These are phyloP conservation scores for Cladosporium velox DNA, from an alignment of 2,329 filamentous ascomycete genomes.

Conservation along the genomic window DNA sequence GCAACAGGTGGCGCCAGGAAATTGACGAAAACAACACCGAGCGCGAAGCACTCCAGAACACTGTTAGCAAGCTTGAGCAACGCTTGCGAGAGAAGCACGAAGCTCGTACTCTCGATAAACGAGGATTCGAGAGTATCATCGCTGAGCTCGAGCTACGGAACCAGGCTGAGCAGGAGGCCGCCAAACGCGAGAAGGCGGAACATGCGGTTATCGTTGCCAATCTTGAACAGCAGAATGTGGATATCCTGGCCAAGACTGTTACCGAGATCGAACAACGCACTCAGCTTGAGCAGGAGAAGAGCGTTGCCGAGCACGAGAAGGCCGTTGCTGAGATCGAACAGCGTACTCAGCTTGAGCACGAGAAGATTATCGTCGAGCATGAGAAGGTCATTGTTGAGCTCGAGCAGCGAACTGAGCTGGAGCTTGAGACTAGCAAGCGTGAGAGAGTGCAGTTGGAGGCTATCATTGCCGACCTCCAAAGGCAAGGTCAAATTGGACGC, in stretches of 20 bases:
- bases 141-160: constrained; percentile 74
- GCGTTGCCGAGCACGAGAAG: constrained; percentile 57
- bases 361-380: constrained; percentile 70
- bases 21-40: constrained; percentile 58
- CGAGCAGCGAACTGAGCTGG: constrained; percentile 74
- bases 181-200: constrained; percentile 64
- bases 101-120: constrained; percentile 59
- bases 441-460: constrained; percentile 66
- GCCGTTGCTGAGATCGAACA: constrained; percentile 57
- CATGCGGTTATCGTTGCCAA: constrained; percentile 61
- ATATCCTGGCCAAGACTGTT: constrained; percentile 53
- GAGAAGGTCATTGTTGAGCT: constrained; percentile 69
- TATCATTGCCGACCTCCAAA: constrained; percentile 45
- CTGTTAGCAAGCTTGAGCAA: constrained; percentile 72
- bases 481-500: constrained; percentile 41
- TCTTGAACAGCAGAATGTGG: constrained; percentile 66
- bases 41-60: constrained; percentile 64
- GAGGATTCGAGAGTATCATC: constrained; percentile 73
- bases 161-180: constrained; percentile 68
- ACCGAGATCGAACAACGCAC: constrained; percentile 66
- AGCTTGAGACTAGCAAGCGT: constrained; percentile 59
- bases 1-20: constrained; percentile 60
- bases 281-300: constrained; percentile 59
- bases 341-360: constrained; percentile 64
- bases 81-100: constrained; percentile 80